Evolutionary conservation across 1,284 basidiomycete species (phyloP).

Genomic region (Caloboletus firmus): DNA sequence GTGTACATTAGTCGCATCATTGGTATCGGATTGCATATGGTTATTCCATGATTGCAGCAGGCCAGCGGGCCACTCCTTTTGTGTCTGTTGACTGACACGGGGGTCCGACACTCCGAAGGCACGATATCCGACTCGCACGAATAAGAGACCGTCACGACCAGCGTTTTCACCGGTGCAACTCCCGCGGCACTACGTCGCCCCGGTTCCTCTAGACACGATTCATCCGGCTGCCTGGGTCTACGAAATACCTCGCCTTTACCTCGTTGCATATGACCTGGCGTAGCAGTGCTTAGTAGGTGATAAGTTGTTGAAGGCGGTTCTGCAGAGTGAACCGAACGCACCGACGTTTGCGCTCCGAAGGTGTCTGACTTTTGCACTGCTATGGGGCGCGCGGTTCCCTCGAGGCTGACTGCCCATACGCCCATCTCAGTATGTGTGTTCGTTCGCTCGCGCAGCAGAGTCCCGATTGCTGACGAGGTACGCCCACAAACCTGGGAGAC

Average conservation of each 20-base stretch:
- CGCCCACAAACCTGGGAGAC: conserved; percentile 1
- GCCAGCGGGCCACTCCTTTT: not conserved
- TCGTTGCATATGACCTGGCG: conserved; percentile 14
- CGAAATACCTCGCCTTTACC: conserved; percentile 17
- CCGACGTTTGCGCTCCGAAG: conserved; percentile 8
- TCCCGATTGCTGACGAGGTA: not conserved
- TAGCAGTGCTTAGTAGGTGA: conserved; percentile 14
- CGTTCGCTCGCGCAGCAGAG: not conserved
- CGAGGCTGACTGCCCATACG: conserved; percentile 22
- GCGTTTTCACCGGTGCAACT: not conserved
- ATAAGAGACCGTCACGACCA: not conserved
- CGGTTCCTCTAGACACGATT: not conserved
- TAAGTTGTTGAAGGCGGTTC: conserved; percentile 17
- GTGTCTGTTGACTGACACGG: not conserved
- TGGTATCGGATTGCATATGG: conserved; percentile 7
- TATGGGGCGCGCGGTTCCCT: conserved; percentile 29
- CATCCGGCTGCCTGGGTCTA: not conserved
- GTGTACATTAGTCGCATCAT: conserved; percentile 27
- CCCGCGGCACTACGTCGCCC: not conserved
- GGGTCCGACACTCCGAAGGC: not conserved
- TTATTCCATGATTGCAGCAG: conserved; percentile 3
- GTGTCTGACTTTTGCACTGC: conserved; percentile 16
- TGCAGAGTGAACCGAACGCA: conserved; percentile 3
- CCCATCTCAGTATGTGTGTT: not conserved
- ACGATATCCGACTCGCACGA: too few relatives aligned